A percentile compares a stretch with the other conserved stretches of the same genome.
phyloP scores from a whole-genome alignment of 1,284 basidiomycete species.

The Ustilago hordei region DNA sequence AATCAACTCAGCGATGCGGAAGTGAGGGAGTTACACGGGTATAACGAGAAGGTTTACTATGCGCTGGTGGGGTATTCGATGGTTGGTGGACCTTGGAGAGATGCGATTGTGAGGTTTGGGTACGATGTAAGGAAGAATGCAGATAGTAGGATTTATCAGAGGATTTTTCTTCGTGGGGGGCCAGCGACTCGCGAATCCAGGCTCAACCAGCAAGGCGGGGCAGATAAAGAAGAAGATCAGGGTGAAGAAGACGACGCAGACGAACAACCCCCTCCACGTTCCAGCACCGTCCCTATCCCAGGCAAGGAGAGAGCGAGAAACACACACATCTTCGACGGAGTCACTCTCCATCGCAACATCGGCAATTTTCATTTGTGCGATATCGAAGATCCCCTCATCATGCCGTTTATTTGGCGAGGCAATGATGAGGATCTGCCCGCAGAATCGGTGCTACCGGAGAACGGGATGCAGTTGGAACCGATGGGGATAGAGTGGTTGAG shows the following conservation, averaged over 20 bases:
- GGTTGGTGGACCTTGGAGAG: constrained; percentile 91
- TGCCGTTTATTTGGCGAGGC: constrained; percentile 41
- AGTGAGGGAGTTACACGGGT: constrained; percentile 74
- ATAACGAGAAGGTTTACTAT: constrained; percentile 70
- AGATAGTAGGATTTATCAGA: constrained; percentile 75
- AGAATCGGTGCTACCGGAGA: neutral
- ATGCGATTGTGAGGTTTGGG: constrained; percentile 84
- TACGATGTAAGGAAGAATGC: constrained; percentile 86
- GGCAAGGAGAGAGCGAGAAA: constrained; percentile 52
- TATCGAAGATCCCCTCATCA: constrained; percentile 80
- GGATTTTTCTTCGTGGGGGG: constrained; percentile 46
- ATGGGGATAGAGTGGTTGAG: constrained; percentile 27
- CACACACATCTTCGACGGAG: constrained; percentile 90
- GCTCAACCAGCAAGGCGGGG: neutral
- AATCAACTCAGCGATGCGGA: constrained; percentile 83
- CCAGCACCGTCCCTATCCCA: constrained; percentile 9
- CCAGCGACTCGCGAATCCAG: neutral
- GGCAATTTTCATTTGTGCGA: constrained; percentile 94
- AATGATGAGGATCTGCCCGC: constrained; percentile 11
- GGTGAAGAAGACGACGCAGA: constrained; percentile 7
- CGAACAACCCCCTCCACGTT: neutral
- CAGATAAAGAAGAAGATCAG: neutral
- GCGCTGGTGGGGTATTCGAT: constrained; percentile 80
- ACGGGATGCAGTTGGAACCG: neutral
- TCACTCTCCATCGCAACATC: constrained; percentile 80